Conservation (phyloP, 306 rosid genomes). For the Cicer cuneatum region DNA sequence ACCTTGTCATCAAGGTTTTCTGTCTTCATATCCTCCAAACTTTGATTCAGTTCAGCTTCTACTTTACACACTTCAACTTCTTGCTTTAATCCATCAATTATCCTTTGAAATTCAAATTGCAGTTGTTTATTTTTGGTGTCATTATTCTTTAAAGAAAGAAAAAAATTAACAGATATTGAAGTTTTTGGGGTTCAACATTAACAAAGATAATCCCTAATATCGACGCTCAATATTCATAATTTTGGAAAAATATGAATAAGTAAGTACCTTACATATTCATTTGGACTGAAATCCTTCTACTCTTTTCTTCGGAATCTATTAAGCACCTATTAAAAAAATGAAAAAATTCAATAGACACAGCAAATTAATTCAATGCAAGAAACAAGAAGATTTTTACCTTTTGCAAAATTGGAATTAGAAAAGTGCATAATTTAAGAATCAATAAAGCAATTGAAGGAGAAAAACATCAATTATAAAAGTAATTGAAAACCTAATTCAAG, state of each 20-base stretch:
- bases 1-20: constrained; percentile 59
- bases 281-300: constrained; percentile 46
- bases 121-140: constrained; percentile 64
- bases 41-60: constrained; percentile 63
- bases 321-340: constrained; percentile 4
- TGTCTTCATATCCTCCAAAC: constrained; percentile 46
- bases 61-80: constrained; percentile 61
- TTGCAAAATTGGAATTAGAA: too few species aligned
- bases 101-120: constrained; percentile 60
- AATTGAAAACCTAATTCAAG: too few species aligned
- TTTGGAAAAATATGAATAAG: constrained; percentile 33
- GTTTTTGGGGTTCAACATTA: constrained; percentile 1
- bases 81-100: constrained; percentile 61
- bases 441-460: too few species aligned
- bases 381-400: background rate
- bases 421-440: too few species aligned
- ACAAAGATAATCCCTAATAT: constrained; percentile 6
- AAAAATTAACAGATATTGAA: background rate
- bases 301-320: constrained; percentile 46
- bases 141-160: constrained; percentile 67
- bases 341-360: constrained; percentile 1
- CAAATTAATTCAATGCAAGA: background rate
- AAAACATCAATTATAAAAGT: too few species aligned
- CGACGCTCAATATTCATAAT: background rate
- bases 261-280: constrained; percentile 49